Percentiles rank a stretch among this genome's conserved stretches.
phyloP scores from a whole-genome alignment of 345 rosid genomes.

The Lenwebbia sp. region DNA sequence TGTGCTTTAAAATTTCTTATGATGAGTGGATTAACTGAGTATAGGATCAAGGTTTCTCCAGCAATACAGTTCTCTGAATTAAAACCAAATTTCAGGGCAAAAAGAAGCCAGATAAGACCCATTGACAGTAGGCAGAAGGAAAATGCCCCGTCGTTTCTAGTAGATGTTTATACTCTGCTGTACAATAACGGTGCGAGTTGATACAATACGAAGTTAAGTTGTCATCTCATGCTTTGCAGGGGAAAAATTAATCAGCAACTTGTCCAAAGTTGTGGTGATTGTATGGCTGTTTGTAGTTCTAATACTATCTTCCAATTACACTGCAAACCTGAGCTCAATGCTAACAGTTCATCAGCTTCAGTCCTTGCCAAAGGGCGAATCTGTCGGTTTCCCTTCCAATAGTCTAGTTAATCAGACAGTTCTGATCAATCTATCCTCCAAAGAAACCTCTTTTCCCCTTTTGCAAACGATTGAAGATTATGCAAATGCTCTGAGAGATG shows the following conservation, averaged over 20 bases:
- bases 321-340: slow-evolving; percentile 37
- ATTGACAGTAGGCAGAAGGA: background rate
- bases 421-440: background rate
- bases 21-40: background rate
- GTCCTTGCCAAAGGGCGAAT: background rate
- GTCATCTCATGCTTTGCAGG: slow-evolving; percentile 3
- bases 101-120: background rate
- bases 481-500: slow-evolving; percentile 9
- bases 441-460: background rate
- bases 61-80: accelerated
- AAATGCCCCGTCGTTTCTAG: background rate
- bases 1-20: background rate
- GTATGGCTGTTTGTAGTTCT: slow-evolving; percentile 46
- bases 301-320: slow-evolving; percentile 36
- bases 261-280: slow-evolving; percentile 31
- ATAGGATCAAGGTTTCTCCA: background rate
- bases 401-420: slow-evolving; percentile 1
- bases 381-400: background rate
- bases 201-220: background rate
- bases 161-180: background rate
- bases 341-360: slow-evolving; percentile 29
- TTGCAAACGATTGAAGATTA: slow-evolving; percentile 9
- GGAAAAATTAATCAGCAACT: slow-evolving; percentile 31
- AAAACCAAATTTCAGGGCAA: background rate
- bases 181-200: background rate